Base-by-base conservation (phyloP, 106 monocot species). In the Acanthochlamys bracteata region DNA sequence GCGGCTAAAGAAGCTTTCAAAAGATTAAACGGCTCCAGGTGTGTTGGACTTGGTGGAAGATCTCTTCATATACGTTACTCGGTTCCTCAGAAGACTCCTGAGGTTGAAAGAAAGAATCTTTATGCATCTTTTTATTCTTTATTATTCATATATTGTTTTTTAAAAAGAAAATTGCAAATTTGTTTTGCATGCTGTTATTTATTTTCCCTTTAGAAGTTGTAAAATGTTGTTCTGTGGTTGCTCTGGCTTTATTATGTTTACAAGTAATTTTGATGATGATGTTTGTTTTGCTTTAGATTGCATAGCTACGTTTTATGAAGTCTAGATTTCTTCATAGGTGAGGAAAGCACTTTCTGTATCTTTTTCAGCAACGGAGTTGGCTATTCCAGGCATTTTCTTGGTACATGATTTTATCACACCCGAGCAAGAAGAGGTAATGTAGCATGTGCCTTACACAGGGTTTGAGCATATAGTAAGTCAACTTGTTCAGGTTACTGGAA, bases 11-110 rank as follows among this genome's bases (percentile, higher is more conserved):
- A 72, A 25, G 92, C 92, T 19, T 67, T 81, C 59, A n/a, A 70
- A 64, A 74, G 74, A 33, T 74, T 83, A 66, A 81, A 88, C 67
- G 81, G 76, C 7, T 27, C 21, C 22, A 53, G 81, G 53, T 98
- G 92, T 71, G 15, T 53, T 4, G 71, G 45, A 24, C 85, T 98
- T 20, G 78, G 75, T 39, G 85, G 79, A 7, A 72, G 98, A 41
- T 73, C 72, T 54, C 73, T 98, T 55, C 98, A 89, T 63, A 71
- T 98, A 16, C 79, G 79, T 25, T 89, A 85, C 70, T 98, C 98
- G 11, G 61, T 85, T 11, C 60, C 69, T 1, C 76, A 65, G 41
- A 71, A 22, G 23, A 61, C 74, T 24, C 63, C 46, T 1, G 79
- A 86, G 83, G 79, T 80, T 73, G 7, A 16, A 8, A 46, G 14